phyloP scores from a whole-genome alignment of 2,329 filamentous ascomycete species.

The Rhexocercosporidium sp. region DNA sequence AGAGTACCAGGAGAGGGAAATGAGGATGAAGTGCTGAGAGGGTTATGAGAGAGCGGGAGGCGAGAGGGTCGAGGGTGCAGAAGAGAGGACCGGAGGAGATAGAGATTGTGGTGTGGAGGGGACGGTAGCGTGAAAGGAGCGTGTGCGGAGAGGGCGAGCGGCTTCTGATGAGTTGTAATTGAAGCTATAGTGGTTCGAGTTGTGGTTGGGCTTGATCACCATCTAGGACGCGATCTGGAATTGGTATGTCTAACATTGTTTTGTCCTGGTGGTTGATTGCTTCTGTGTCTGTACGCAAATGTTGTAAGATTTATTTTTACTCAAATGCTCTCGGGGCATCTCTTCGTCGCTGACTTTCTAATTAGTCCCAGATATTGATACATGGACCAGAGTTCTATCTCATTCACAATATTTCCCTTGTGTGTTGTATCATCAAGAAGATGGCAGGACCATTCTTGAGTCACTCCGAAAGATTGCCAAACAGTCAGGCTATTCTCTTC shows the following conservation, averaged over 20 bases:
- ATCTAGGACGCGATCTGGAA: neutral
- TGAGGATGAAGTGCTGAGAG: neutral
- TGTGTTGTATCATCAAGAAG: neutral
- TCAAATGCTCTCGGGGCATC: too few species aligned
- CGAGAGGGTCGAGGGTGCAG: constrained; percentile 11
- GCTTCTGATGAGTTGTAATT: neutral
- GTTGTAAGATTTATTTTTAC: too few species aligned
- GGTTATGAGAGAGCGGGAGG: constrained; percentile 9
- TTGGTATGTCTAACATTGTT: neutral
- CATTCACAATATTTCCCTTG: neutral
- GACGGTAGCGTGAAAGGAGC: neutral
- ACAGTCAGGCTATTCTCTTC: neutral
- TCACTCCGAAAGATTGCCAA: neutral
- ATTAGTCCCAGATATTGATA: too few species aligned
- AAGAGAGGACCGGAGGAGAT: neutral
- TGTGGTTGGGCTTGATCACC: neutral
- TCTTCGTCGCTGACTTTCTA: too few species aligned
- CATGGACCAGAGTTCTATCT: neutral
- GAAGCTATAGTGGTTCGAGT: neutral
- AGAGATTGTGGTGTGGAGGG: neutral
- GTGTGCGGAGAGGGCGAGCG: neutral
- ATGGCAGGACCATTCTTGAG: neutral
- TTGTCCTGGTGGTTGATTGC: too few species aligned
- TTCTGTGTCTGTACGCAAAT: too few species aligned
- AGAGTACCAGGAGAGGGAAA: neutral